Percentiles rank a stretch among this genome's conserved stretches.
These are phyloP conservation scores for Pugionium cornutum DNA, from an alignment of 345 rosid species.

Conservation along the genomic window DNA sequence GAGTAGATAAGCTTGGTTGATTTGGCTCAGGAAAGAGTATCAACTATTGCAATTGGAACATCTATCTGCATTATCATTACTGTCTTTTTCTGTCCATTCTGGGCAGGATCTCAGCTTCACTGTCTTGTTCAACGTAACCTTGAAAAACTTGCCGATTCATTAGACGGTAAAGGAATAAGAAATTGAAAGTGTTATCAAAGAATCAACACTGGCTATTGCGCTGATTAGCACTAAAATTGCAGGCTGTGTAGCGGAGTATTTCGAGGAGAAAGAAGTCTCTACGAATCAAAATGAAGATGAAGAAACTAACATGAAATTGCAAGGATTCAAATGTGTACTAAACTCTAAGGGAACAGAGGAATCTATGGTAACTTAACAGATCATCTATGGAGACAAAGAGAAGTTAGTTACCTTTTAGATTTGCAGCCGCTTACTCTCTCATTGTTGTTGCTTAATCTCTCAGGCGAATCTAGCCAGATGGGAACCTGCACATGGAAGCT, in stretches of 20 bases:
- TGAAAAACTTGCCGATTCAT: slow-evolving; percentile 60
- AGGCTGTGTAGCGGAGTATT: slow-evolving; percentile 57
- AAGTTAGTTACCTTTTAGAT: not conserved
- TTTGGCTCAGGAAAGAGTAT: slow-evolving; percentile 60
- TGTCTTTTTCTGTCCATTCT: slow-evolving; percentile 62
- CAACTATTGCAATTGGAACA: slow-evolving; percentile 65
- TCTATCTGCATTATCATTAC: slow-evolving; percentile 59
- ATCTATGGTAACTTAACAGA: slow-evolving; percentile 49
- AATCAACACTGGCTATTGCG: not conserved
- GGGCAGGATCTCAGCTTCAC: slow-evolving; percentile 85
- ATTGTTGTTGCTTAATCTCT: not conserved
- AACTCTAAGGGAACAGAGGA: slow-evolving; percentile 78
- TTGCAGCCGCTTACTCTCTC: not conserved
- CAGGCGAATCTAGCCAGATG: slow-evolving; percentile 73
- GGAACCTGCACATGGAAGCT: slow-evolving; percentile 81
- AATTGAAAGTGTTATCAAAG: not conserved
- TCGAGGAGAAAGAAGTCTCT: slow-evolving; percentile 37
- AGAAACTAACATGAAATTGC: slow-evolving; percentile 41
- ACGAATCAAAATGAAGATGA: slow-evolving; percentile 31
- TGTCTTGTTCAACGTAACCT: slow-evolving; percentile 51
- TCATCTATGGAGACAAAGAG: not conserved
- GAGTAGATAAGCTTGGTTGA: slow-evolving; percentile 54
- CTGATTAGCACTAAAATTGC: slow-evolving; percentile 30
- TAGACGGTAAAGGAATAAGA: slow-evolving; percentile 50
- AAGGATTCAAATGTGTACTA: slow-evolving; percentile 62